Conservation (phyloP, 805 yeast genomes). For the Nakazawaea holstii region DNA sequence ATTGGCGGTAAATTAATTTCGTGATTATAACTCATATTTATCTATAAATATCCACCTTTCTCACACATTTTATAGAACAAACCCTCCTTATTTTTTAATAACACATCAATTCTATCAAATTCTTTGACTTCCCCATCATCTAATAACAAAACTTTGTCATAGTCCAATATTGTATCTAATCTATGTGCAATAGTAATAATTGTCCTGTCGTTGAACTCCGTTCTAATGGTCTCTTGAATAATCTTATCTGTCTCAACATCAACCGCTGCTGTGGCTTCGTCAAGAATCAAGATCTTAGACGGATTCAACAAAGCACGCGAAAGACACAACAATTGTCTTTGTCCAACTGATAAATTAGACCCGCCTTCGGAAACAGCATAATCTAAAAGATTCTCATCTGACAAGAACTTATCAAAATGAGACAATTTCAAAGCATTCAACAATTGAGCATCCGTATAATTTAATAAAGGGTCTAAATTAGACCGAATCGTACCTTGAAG, state of each 20-base stretch:
- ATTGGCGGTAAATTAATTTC: too few relatives aligned
- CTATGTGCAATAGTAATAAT: conserved; percentile 89
- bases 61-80: conserved; percentile 50
- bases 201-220: conserved; percentile 67
- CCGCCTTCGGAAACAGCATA: conserved; percentile 68
- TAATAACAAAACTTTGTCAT: conserved; percentile 72
- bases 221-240: conserved; percentile 74
- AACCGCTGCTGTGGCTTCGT: conserved; percentile 87
- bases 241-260: conserved; percentile 82
- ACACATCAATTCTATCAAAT: conserved; percentile 61
- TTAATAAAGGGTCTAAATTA: conserved; percentile 58
- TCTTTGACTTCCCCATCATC: conserved; percentile 72
- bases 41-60: conserved; percentile 41
- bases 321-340: conserved; percentile 76
- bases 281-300: conserved; percentile 69
- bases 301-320: conserved; percentile 74
- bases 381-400: conserved; percentile 29
- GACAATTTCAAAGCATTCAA: conserved; percentile 54
- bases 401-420: conserved; percentile 31
- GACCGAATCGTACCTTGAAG: conserved; percentile 58
- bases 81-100: conserved; percentile 38
- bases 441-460: conserved; percentile 45
- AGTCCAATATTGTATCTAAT: conserved; percentile 79
- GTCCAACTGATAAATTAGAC: conserved; percentile 77
- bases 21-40: too few relatives aligned